Evolutionary conservation across 129 eudicot genomes (phyloP).

Genomic region (Glebionis coronaria): DNA sequence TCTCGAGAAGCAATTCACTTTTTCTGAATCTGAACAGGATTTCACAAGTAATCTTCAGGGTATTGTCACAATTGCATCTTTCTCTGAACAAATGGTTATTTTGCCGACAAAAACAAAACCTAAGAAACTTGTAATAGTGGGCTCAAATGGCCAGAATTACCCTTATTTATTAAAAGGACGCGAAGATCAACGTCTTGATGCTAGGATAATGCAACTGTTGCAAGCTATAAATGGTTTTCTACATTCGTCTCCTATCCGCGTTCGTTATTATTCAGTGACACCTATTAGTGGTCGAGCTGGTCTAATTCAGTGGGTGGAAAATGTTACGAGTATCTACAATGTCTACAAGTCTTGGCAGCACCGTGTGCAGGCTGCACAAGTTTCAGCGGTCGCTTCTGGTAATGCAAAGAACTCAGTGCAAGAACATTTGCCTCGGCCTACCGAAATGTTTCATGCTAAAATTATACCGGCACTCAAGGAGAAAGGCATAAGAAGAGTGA

Average conservation of each 20-base stretch:
- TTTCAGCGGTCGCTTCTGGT: constrained; percentile 53
- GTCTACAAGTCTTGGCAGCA: constrained; percentile 96
- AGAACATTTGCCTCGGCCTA: constrained; percentile 86
- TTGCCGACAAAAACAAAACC: constrained; percentile 97
- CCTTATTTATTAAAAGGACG: constrained; percentile 92
- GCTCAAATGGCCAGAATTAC: constrained; percentile 88
- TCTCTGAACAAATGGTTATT: constrained; percentile 68
- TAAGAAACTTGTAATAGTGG: constrained; percentile 76
- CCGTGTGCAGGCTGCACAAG: constrained; percentile 73
- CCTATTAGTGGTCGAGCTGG: constrained; percentile 99
- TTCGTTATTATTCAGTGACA: constrained; percentile 92
- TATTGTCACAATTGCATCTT: constrained; percentile 85
- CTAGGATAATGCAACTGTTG: constrained; percentile 97
- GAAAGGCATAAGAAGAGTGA: constrained; percentile 94
- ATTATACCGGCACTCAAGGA: constrained; percentile 98
- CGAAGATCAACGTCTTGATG: constrained; percentile 99
- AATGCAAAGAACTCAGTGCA: constrained; percentile 51
- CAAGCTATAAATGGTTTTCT: constrained; percentile 87
- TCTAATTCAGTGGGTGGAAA: constrained; percentile 97
- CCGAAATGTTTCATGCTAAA: constrained; percentile 97
- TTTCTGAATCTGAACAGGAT: constrained; percentile 54
- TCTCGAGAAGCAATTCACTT: constrained; percentile 65
- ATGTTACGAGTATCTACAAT: constrained; percentile 83
- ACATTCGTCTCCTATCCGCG: constrained; percentile 60
- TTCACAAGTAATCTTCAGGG: constrained; percentile 52